Evolutionary conservation across 1,139 yeast genomes (phyloP), one percentile per base, ranked within the genome.

Genomic region (Nakaseomyces kungkrabaensis): DNA sequence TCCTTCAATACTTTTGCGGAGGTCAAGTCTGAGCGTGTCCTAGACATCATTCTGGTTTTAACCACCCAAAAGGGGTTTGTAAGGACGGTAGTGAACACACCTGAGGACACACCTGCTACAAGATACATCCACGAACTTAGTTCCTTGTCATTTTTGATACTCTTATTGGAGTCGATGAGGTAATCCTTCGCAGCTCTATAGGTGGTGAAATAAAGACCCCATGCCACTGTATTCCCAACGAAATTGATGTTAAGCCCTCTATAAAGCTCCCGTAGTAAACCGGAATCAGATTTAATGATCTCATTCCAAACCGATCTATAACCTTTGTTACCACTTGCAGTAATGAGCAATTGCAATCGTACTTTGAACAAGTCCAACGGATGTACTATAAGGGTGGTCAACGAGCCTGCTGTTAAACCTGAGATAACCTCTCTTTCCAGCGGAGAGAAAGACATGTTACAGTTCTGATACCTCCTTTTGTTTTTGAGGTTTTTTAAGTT

Each of bases 51-150:
- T 52, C 97, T 73, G 0, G 98, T 92, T 67, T 92, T 92, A 40
- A 92, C 88, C 33, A 92, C 97, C 98, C 98, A 92, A 36, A 92
- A 76, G 0, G 98, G 98, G 64, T 89, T 92, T 0, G 98, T 90
- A 13, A 85, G 48, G 0, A 87, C 54, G 0, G 95, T 77, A 0
- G 97, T 88, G 8, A 81, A 60, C 32, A 81, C 61, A 0, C 98
- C 98, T 0, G 97, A 90, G 4, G 72, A 54, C 45, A 79, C 73
- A 1, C 87, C 83, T 47, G 84, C 70, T 3, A 68, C 50, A 44
- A 81, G 59, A 59, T 78, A 81, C 48, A 59, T 50, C 37, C 56
- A 45, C 1, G 68, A 53, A 3, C 56, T 52, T 47, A 68, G 55
- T 31, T 57, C 53, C 11, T 57, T 52, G 47, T 66, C 67, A 17